These are phyloP conservation scores for Fusarium foetens DNA, from an alignment of 2,329 filamentous ascomycete species.

Conservation along the genomic window DNA sequence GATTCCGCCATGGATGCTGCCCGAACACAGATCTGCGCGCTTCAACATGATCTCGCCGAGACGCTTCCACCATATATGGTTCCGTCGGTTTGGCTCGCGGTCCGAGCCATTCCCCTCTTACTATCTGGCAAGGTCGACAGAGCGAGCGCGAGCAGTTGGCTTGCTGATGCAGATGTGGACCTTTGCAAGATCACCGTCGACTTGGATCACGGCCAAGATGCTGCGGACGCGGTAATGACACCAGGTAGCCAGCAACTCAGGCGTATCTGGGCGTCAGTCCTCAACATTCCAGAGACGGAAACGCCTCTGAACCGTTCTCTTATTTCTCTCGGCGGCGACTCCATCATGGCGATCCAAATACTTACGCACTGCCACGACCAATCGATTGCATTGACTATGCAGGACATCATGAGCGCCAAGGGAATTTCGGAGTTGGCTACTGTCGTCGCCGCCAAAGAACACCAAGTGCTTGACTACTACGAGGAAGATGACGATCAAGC, in stretches of 20 bases:
- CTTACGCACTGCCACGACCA: constrained; percentile 51
- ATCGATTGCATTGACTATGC: constrained; percentile 46
- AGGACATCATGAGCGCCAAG: constrained; percentile 47
- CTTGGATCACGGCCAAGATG: constrained; percentile 38
- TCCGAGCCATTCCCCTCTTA: constrained; percentile 15
- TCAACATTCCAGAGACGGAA: constrained; percentile 49
- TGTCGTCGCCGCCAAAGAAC: background rate
- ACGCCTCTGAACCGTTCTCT: constrained; percentile 50
- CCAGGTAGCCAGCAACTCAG: constrained; percentile 11
- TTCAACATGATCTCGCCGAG: constrained; percentile 12
- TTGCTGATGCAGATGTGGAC: constrained; percentile 53
- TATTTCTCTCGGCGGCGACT: constrained; percentile 56
- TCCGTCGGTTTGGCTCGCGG: constrained; percentile 27
- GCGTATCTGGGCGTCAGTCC: constrained; percentile 54
- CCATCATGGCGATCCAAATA: constrained; percentile 56
- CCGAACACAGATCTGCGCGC: background rate
- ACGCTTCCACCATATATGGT: constrained; percentile 34
- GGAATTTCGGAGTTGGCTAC: constrained; percentile 44
- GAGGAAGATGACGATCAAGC: background rate
- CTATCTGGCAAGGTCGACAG: constrained; percentile 35
- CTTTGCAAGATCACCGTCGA: constrained; percentile 53
- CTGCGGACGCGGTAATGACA: background rate
- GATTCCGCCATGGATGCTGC: background rate
- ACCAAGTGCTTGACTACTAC: background rate
- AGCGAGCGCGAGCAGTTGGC: constrained; percentile 54